These are phyloP conservation scores for Ceratocystis harringtonii DNA, from an alignment of 2,329 filamentous ascomycete species.

Conservation along the genomic window DNA sequence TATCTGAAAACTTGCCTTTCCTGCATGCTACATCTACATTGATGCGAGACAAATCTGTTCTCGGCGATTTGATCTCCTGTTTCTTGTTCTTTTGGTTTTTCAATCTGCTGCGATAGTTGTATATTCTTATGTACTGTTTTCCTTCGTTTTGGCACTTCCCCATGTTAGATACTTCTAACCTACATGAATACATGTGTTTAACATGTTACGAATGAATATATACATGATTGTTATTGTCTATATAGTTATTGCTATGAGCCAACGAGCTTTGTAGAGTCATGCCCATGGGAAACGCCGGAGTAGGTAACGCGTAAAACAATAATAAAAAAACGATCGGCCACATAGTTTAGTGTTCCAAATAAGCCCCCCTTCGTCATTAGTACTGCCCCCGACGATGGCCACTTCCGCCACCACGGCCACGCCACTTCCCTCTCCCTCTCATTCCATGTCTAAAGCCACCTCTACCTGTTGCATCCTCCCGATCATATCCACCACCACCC, in stretches of 20 bases:
- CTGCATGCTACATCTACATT: neutral
- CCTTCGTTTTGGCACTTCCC: neutral
- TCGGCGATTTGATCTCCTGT: neutral
- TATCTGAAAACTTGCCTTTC: neutral
- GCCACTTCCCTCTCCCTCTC: slow-evolving; percentile 28
- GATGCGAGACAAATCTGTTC: neutral
- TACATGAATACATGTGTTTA: neutral
- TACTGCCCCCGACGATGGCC: slow-evolving; percentile 26
- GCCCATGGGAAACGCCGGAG: neutral
- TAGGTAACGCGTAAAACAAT: neutral
- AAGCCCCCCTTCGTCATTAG: neutral
- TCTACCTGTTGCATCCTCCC: slow-evolving; percentile 23
- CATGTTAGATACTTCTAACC: neutral
- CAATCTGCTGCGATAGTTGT: neutral
- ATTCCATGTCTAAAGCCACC: slow-evolving; percentile 21
- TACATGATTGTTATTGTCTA: neutral
- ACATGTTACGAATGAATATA: neutral
- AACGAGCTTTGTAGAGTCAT: neutral
- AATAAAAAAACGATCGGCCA: neutral
- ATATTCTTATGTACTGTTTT: neutral
- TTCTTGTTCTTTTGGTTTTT: neutral
- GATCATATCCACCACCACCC: slow-evolving; percentile 25
- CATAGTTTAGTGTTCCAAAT: neutral
- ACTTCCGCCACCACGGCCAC: slow-evolving; percentile 23
- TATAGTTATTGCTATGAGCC: neutral